These are phyloP conservation scores for Chloropicon primus DNA, from an alignment of 139 green algal genomes.

Conservation along the genomic window DNA sequence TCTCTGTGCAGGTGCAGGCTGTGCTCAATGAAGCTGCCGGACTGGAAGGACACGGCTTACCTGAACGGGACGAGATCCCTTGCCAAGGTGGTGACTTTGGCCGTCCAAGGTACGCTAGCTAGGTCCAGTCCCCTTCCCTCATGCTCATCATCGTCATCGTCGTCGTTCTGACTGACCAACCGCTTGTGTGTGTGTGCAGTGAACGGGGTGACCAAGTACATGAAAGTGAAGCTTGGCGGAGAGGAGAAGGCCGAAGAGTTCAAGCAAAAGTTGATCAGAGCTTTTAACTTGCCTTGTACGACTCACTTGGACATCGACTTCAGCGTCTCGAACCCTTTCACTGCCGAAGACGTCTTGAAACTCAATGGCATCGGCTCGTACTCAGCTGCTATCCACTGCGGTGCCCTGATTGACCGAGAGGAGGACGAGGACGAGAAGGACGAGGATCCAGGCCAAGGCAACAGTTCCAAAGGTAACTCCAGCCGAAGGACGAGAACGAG, in stretches of 20 bases:
- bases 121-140: too few relatives aligned
- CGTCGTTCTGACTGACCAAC: too few relatives aligned
- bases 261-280: not conserved
- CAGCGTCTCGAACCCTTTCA: not conserved
- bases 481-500: too few relatives aligned
- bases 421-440: too few relatives aligned
- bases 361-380: not conserved
- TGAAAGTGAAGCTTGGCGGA: not conserved
- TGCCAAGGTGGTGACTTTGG: not conserved
- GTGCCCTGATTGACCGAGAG: not conserved
- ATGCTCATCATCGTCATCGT: too few relatives aligned
- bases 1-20: not conserved
- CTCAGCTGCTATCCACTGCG: not conserved
- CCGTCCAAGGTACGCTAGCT: too few relatives aligned
- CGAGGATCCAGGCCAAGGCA: too few relatives aligned
- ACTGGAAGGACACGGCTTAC: not conserved
- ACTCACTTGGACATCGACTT: not conserved
- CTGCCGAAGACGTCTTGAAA: not conserved
- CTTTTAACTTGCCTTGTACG: not conserved
- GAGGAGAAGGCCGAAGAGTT: not conserved
- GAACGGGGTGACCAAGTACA: not conserved
- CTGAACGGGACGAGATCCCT: not conserved
- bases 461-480: too few relatives aligned
- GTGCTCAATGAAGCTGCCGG: not conserved
- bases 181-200: too few relatives aligned